Percentiles rank a stretch among this genome's conserved stretches.
Conservation (phyloP, 257 asterid genomes). For the Handroanthus guayacan region DNA sequence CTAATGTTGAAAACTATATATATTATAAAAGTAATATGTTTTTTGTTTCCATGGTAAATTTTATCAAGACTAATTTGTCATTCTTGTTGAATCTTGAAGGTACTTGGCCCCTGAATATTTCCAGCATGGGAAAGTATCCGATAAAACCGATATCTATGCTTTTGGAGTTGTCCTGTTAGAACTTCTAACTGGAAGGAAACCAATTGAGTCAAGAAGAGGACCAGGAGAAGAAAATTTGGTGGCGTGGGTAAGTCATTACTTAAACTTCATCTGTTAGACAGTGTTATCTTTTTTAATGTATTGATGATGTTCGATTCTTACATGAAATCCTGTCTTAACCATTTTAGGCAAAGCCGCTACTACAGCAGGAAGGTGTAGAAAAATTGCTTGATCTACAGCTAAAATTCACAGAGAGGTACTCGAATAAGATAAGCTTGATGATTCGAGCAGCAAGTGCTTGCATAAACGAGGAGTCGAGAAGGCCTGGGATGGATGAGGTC, state of each 20-base stretch:
- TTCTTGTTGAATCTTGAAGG: slow-evolving; percentile 42
- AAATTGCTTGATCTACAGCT: slow-evolving; percentile 61
- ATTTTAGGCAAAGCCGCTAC: slow-evolving; percentile 71
- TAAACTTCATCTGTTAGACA: background rate
- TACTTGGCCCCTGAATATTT: slow-evolving; percentile 95
- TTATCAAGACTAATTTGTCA: slow-evolving; percentile 15
- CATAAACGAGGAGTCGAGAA: slow-evolving; percentile 60
- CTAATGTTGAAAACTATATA: background rate
- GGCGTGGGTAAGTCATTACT: slow-evolving; percentile 67
- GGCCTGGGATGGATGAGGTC: slow-evolving; percentile 71
- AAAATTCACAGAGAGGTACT: slow-evolving; percentile 42
- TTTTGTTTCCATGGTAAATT: background rate
- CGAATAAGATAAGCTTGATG: slow-evolving; percentile 50
- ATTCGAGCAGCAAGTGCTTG: slow-evolving; percentile 78
- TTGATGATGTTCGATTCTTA: background rate
- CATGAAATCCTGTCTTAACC: background rate
- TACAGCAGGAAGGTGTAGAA: slow-evolving; percentile 65
- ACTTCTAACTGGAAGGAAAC: slow-evolving; percentile 84
- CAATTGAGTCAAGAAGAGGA: slow-evolving; percentile 83
- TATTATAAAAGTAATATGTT: slow-evolving; percentile 2
- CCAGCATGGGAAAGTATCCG: slow-evolving; percentile 94
- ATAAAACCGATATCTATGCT: slow-evolving; percentile 90
- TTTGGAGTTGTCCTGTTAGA: slow-evolving; percentile 91
- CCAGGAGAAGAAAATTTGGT: slow-evolving; percentile 89
- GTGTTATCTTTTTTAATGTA: background rate